Evolutionary conservation across 768 basidiomycete species (phyloP), one percentile per base, ranked within the genome.

Genomic region (Russula vinacea): DNA sequence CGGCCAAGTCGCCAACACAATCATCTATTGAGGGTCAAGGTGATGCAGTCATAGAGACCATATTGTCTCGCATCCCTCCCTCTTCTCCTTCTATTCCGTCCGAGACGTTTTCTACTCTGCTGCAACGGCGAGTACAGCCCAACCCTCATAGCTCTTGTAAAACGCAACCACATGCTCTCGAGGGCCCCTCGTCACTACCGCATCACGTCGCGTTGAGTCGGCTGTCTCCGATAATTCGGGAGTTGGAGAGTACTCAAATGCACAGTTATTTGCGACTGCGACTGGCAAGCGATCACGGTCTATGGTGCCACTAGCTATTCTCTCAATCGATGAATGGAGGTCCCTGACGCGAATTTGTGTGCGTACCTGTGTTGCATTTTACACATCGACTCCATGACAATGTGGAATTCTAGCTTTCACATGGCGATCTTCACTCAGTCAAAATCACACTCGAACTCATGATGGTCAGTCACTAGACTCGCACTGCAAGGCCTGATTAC

Each of bases 391-490:
- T 5, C 17, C 17, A 4, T 60, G 44, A 50, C 24, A 37, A 56
- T 70, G 11, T 61, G 37, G 51, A 45, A 65, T 40, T 49, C 0
- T 67, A 89, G 88, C 70, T 85, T 24, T 70, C 76, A 19, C 72
- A 76, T 22, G 70, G 75, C 3, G 88, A 91, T 67, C 68, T 69
- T 0, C 69, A 74, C 29, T 79, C 81, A 0, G 85, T 83, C 1
- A 80, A 86, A 66, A 68, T 70, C 2, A 76, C 80, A 2, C 70
- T 91, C 9, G 72, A 77, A 19, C 73, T 90, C 1, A 87, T 88
- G 81, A 72, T 75, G 73, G 83, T 80, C 16, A 62, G 73, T 68
- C 55, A 13, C 50, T 16, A 45, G 22, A 26, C 22, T 58, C 13
- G 16, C 26, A 26, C 52, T 35, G 22, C 33, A 17, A 35, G 4